Percentiles rank a stretch among this genome's conserved stretches.
phyloP scores from a whole-genome alignment of 2,329 filamentous ascomycete genomes.

The Akanthomyces muscarius region DNA sequence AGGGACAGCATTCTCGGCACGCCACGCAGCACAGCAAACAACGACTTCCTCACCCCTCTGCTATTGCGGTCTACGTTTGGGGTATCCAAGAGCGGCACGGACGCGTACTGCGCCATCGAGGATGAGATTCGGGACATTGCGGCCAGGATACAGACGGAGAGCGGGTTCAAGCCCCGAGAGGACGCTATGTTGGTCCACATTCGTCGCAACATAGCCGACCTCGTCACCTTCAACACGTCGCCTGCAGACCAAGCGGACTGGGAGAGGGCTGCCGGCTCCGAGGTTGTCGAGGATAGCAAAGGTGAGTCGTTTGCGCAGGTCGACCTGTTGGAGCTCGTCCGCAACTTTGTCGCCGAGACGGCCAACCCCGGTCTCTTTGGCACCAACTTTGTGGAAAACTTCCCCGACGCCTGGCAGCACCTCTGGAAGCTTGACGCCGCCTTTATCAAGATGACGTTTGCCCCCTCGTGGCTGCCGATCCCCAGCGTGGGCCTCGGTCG shows the following conservation, averaged over 20 bases:
- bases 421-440: slow-evolving; percentile 37
- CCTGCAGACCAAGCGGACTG: slow-evolving; percentile 36
- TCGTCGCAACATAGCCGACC: slow-evolving; percentile 30
- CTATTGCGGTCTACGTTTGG: slow-evolving; percentile 33
- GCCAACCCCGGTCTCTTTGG: slow-evolving; percentile 35
- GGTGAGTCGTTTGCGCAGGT: slow-evolving; percentile 30
- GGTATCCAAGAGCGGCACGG: slow-evolving; percentile 27
- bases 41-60: slow-evolving; percentile 24
- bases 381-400: slow-evolving; percentile 40
- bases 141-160: slow-evolving; percentile 26
- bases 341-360: slow-evolving; percentile 34
- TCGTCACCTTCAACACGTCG: slow-evolving; percentile 37
- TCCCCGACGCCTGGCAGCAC: slow-evolving; percentile 34
- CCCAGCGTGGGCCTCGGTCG: slow-evolving; percentile 31
- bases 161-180: slow-evolving; percentile 25
- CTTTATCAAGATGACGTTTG: slow-evolving; percentile 29
- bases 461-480: slow-evolving; percentile 33
- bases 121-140: slow-evolving; percentile 28
- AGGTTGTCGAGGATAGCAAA: slow-evolving; percentile 26
- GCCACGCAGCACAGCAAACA: slow-evolving; percentile 26
- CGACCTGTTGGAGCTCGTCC: slow-evolving; percentile 32
- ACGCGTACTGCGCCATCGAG: slow-evolving; percentile 25
- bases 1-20: slow-evolving; percentile 28
- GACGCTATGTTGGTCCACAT: slow-evolving; percentile 24
- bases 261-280: slow-evolving; percentile 33